Conservation (phyloP, 371 early-diverging fungal species). For the Mortierella sp. region DNA sequence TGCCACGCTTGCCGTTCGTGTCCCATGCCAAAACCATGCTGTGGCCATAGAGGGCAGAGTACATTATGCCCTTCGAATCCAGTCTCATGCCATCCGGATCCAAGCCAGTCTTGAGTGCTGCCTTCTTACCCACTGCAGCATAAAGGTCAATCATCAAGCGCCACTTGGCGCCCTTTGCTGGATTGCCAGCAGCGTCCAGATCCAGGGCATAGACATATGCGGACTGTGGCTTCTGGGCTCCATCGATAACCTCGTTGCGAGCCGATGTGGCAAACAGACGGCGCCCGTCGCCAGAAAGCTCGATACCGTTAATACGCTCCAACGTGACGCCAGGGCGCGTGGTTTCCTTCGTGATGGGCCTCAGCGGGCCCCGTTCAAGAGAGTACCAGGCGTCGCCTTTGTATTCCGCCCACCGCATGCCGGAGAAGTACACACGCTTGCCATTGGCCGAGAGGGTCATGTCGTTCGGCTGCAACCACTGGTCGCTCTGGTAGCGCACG, state of each 20-base stretch:
- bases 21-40: slow-evolving; percentile 24
- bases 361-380: slow-evolving; percentile 56
- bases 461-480: slow-evolving; percentile 63
- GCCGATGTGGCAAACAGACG: slow-evolving; percentile 55
- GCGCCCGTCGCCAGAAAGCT: slow-evolving; percentile 59
- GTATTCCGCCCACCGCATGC: slow-evolving; percentile 58
- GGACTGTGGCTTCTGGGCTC: slow-evolving; percentile 21
- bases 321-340: slow-evolving; percentile 43
- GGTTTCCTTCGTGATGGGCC: slow-evolving; percentile 39
- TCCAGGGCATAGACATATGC: slow-evolving; percentile 20
- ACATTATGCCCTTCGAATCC: slow-evolving; percentile 30
- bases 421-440: slow-evolving; percentile 57
- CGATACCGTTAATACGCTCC: slow-evolving; percentile 65
- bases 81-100: slow-evolving; percentile 65
- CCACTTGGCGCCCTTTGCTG: slow-evolving; percentile 28
- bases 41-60: slow-evolving; percentile 23
- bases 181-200: slow-evolving; percentile 18
- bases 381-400: slow-evolving; percentile 56
- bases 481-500: slow-evolving; percentile 50
- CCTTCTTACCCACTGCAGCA: slow-evolving; percentile 16
- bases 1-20: slow-evolving; percentile 32
- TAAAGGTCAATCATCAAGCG: slow-evolving; percentile 24
- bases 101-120: slow-evolving; percentile 50
- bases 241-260: slow-evolving; percentile 53
- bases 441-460: slow-evolving; percentile 55